phyloP scores from a whole-genome alignment of 2,329 filamentous ascomycete genomes.

The Aspergillus intermedius region DNA sequence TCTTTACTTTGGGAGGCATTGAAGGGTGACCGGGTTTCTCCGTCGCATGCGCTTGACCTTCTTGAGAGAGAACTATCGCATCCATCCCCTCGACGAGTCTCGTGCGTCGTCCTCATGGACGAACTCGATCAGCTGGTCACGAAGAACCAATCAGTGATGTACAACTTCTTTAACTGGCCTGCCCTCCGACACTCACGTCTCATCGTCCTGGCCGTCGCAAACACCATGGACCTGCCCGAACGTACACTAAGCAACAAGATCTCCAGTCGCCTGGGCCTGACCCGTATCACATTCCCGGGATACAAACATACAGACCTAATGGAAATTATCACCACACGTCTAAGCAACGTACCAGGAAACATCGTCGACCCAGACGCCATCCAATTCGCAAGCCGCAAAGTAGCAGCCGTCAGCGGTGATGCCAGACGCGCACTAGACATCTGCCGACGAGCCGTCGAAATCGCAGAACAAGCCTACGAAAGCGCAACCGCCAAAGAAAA shows the following conservation, averaged over 20 bases:
- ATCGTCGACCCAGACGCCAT: conserved; percentile 90
- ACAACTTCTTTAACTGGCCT: conserved; percentile 99
- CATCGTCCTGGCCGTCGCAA: conserved; percentile 94
- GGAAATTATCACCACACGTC: conserved; percentile 91
- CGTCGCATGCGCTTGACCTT: conserved; percentile 82
- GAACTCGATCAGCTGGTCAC: conserved; percentile 97
- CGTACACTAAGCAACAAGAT: conserved; percentile 97
- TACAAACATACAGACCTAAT: conserved; percentile 97
- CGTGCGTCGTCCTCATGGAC: conserved; percentile 97
- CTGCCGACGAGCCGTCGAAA: conserved; percentile 87
- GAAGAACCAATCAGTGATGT: conserved; percentile 99
- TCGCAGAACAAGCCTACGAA: conserved; percentile 70
- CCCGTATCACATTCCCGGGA: conserved; percentile 91
- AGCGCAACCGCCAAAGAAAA: conserved; percentile 18
- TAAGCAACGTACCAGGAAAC: conserved; percentile 78
- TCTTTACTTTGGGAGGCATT: conserved; percentile 92
- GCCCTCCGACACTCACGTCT: conserved; percentile 82
- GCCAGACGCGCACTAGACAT: conserved; percentile 90
- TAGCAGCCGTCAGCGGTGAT: conserved; percentile 92
- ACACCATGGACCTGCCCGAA: conserved; percentile 97
- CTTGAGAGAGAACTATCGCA: conserved; percentile 88
- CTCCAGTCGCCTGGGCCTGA: conserved; percentile 81
- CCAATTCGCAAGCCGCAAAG: conserved; percentile 93
- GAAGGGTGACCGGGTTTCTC: conserved; percentile 85
- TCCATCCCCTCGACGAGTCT: conserved; percentile 81